Evolutionary conservation across 495 filamentous ascomycete genomes (phyloP), one percentile per base, ranked within the genome.

Genomic region (Daldinia concentrica): DNA sequence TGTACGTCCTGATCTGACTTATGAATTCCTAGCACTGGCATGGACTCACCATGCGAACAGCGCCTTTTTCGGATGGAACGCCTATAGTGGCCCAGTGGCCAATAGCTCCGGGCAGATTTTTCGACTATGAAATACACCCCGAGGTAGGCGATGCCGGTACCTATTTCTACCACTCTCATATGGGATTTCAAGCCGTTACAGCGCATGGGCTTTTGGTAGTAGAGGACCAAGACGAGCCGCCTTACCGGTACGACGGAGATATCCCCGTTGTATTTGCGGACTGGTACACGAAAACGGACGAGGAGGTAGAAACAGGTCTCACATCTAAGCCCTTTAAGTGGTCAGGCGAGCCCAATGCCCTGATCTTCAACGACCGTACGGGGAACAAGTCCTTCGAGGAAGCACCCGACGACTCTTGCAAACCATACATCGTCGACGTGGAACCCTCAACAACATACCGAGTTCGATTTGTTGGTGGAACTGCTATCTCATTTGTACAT

Each of bases 141-240:
- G 77, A 84, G 19, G 19, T 77, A 5, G 83, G 82, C 7, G 80
- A 86, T 58, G 83, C 86, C 8, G 87, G 86, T 17, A 84, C 85
- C 5, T 89, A 88, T 75, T 89, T 86, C 73, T 90, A 89, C 62
- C 87, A 90, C 70, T 88, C 85, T 8, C 87, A 90, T 63, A 82
- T 89, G 29, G 84, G 79, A 0, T 83, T 89, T 64, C 86, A 89
- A 75, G 82, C 86, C 2, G 76, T 85, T 32, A 84, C 84, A 50
- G 84, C 83, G 5, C 70, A 81, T 6, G 88, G 87, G 0, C 77
- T 87, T 0, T 71, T 90, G 27, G 84, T 89, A 58, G 84, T 90
- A 19, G 80, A 84, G 54, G 85, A 89, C 48, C 76, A 80, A 15
- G 68, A 71, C 1, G 19, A 66, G 2, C 62, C 79, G 1, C 87